Base-by-base conservation (phyloP, 345 rosid species). In the Eucalyptus camaldulensis region DNA sequence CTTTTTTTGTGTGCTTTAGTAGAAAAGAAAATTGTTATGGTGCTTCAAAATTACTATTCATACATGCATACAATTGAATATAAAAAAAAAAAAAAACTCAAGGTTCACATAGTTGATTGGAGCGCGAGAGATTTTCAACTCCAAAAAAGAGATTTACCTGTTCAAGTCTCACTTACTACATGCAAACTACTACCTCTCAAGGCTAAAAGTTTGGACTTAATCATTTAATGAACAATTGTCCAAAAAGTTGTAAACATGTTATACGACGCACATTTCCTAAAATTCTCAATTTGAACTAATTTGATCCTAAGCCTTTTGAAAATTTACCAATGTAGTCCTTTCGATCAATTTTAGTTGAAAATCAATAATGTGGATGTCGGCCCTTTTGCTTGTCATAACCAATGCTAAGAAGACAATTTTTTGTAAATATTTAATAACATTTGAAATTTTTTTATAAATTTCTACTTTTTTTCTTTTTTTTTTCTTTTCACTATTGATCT, bases 381-480 rank as follows among this genome's bases (percentile, higher is more conserved):
- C 27, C 27, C 13, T 40, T 22, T 16, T 76, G 40, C 7, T 4
- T 76, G 29, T 7, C 29, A 76, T 6, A 22, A 6, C 0, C 0
- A 2, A 15, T 15, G 4, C 27, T 76, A 13, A 76, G 8, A 40
- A 13, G 22, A 65, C 3, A 65, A 15, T 65, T 65, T 60, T 13
- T n/a, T 40, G 1, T 14, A 37, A 40, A 21, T 76, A 21, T 76
- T 76, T 21, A 37, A 58, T 5, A 72, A 72, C 21, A 33, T 11
- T 76, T 40, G 4, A 9, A 21, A 0, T 37, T 40, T 16, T 37
- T 40, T 22, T 40, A 40, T 10, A 11, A 21, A 40, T 37, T 10
- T 21, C 0, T 15, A 14, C 6, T 12, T 60, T 62, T 60, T 27
- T 12, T 0, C 29, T 12, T 0, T 0, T 29, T 65, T 13, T 62